These are phyloP conservation scores for Pyricularia sp. DNA, from an alignment of 2,329 filamentous ascomycete species.

Conservation along the genomic window DNA sequence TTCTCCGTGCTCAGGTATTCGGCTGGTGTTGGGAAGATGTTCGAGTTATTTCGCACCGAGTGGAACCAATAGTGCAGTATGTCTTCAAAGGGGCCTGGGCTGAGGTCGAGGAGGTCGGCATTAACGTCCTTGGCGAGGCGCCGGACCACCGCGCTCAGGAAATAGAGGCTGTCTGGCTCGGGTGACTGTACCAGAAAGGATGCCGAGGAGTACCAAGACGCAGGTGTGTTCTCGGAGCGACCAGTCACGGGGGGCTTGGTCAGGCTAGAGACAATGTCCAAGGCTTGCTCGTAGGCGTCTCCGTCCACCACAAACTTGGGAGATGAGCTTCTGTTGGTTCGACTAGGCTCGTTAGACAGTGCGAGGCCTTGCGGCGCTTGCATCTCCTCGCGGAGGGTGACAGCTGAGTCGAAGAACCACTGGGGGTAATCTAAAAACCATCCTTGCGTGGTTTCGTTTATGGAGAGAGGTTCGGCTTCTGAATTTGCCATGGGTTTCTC, in stretches of 20 bases:
- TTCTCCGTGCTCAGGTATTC: neutral
- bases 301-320: neutral
- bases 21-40: neutral
- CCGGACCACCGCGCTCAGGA: neutral
- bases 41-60: neutral
- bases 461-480: neutral
- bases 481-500: neutral
- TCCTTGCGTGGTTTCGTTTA: neutral
- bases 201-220: neutral
- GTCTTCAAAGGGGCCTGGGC: neutral
- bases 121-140: neutral
- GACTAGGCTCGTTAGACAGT: neutral
- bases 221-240: neutral
- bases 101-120: neutral
- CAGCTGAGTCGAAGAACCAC: neutral
- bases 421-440: neutral
- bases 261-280: neutral
- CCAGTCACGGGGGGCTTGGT: neutral
- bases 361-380: neutral
- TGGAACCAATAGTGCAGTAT: neutral
- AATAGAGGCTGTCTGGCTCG: neutral
- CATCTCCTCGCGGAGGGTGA: neutral
- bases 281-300: neutral
- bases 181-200: neutral
- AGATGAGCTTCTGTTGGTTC: neutral